Evolutionary conservation across 2,329 filamentous ascomycete species (phyloP).

Genomic region (Colletotrichum lupini): DNA sequence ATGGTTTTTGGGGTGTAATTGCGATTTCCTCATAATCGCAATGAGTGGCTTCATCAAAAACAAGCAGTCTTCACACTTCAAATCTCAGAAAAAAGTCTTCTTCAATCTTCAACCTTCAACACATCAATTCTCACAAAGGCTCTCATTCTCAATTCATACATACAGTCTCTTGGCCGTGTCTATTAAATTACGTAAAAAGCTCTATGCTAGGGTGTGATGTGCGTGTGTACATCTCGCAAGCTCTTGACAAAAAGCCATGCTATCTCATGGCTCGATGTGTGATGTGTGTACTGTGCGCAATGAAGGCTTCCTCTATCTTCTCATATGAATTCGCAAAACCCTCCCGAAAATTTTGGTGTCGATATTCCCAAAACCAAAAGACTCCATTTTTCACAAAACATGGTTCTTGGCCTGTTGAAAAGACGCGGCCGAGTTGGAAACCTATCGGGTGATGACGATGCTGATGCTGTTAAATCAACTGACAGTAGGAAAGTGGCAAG

Average conservation of each 20-base stretch:
- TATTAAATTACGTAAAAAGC: conserved; percentile 27
- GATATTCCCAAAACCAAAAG: background rate
- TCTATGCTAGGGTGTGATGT: conserved; percentile 3
- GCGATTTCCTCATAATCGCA: too few species aligned
- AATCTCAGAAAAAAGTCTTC: too few species aligned
- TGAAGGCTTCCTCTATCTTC: conserved; percentile 18
- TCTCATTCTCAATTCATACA: background rate
- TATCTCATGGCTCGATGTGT: background rate
- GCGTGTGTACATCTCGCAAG: background rate
- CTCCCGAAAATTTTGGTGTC: background rate
- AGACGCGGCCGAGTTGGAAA: too few species aligned
- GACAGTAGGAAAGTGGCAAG: conserved; percentile 4
- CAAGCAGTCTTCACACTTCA: too few species aligned
- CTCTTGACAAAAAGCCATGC: background rate
- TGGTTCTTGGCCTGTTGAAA: background rate
- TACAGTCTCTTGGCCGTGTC: background rate
- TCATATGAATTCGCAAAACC: background rate
- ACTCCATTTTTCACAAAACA: background rate
- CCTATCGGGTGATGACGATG: background rate
- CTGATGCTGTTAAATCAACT: conserved; percentile 20
- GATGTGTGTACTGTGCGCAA: background rate
- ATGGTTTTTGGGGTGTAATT: too few species aligned
- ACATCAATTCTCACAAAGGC: background rate
- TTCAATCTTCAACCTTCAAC: too few species aligned
- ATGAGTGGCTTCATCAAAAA: too few species aligned